Evolutionary conservation across 192 early-diverging fungal species (phyloP).

Genomic region (Backusella westeae): DNA sequence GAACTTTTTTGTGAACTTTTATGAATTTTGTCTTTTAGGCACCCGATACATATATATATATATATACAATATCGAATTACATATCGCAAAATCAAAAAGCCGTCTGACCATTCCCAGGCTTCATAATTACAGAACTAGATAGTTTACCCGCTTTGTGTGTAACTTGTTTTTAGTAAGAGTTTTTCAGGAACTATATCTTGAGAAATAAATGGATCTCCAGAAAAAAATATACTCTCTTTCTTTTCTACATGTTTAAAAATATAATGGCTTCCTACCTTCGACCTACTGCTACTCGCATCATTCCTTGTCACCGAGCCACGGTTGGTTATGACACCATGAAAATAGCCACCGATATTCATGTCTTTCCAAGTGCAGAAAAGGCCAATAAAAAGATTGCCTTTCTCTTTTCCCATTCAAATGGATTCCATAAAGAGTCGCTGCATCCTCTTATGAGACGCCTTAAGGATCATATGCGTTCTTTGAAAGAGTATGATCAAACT

Average conservation of each 20-base stretch:
- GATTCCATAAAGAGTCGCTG: conserved; percentile 58
- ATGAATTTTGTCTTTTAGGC: no score
- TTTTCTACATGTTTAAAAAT: not conserved
- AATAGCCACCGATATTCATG: conserved; percentile 22
- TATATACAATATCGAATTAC: not conserved
- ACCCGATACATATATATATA: no score
- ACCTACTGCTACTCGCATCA: conserved; percentile 11
- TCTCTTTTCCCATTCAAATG: conserved; percentile 57
- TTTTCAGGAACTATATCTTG: not conserved
- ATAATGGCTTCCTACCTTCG: conserved; percentile 1
- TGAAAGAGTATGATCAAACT: not conserved
- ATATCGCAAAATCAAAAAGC: not conserved
- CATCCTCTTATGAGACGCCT: conserved; percentile 47
- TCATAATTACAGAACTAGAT: not conserved
- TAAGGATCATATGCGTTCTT: conserved; percentile 16
- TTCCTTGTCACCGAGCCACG: conserved; percentile 11
- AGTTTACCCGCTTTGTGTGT: not conserved
- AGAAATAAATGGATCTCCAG: not conserved
- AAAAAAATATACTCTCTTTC: not conserved
- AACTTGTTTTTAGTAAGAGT: not conserved
- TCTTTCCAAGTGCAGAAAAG: not conserved
- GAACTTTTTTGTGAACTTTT: no score
- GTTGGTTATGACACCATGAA: conserved; percentile 11
- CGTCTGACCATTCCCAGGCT: not conserved
- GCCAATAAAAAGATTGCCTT: conserved; percentile 25